These are phyloP conservation scores for Diplodia sapinea DNA, from an alignment of 2,329 filamentous ascomycete genomes.

Conservation along the genomic window DNA sequence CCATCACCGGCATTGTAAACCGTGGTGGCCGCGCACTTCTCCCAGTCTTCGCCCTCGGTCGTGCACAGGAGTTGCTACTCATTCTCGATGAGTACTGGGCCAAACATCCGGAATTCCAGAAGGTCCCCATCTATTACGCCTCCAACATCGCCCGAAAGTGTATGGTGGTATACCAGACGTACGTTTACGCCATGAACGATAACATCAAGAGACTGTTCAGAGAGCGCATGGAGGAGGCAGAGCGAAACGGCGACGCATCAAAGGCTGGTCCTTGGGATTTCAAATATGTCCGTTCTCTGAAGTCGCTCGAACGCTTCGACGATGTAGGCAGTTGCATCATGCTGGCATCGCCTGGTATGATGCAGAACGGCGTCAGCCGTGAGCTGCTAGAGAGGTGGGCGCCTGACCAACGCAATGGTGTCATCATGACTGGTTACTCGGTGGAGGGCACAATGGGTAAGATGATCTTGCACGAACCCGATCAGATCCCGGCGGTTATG, in stretches of 20 bases:
- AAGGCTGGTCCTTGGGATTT: conserved; percentile 96
- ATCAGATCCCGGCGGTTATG: conserved; percentile 94
- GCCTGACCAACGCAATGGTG: conserved; percentile 94
- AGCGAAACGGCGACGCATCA: conserved; percentile 74
- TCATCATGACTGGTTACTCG: conserved; percentile 97
- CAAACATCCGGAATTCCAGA: conserved; percentile 85
- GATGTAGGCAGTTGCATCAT: conserved; percentile 96
- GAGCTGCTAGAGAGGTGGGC: conserved; percentile 95
- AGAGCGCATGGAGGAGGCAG: conserved; percentile 88
- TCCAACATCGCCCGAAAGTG: conserved; percentile 93
- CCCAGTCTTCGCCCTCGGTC: conserved; percentile 91
- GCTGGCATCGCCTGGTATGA: conserved; percentile 96
- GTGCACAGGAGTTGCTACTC: conserved; percentile 90
- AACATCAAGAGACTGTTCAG: conserved; percentile 97
- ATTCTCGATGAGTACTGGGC: conserved; percentile 98
- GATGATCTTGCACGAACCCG: conserved; percentile 91
- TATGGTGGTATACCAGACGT: conserved; percentile 99
- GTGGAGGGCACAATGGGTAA: conserved; percentile 99
- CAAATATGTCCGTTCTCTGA: conserved; percentile 87
- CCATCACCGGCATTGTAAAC: conserved; percentile 88
- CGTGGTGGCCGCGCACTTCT: conserved; percentile 90
- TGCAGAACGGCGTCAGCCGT: conserved; percentile 93
- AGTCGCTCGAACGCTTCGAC: conserved; percentile 93
- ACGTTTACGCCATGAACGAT: conserved; percentile 98
- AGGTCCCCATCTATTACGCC: conserved; percentile 95